Conservation (phyloP, 768 basidiomycete species). For the Chiua virens region DNA sequence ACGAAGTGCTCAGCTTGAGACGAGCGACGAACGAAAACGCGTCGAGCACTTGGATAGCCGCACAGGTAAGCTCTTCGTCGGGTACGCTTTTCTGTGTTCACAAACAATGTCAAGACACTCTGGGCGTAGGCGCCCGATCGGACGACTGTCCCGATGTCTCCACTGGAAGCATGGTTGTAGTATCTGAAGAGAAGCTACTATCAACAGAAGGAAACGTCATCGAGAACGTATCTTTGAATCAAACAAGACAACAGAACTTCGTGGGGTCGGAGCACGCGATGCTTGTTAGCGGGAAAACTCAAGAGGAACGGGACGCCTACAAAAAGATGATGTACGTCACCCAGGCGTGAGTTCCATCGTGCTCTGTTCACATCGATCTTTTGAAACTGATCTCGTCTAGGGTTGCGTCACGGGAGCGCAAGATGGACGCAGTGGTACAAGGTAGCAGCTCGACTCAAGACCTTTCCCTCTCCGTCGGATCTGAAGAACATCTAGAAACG, state of each 20-base stretch:
- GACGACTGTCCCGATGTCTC: neutral
- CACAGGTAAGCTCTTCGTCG: neutral
- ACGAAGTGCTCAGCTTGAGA: neutral
- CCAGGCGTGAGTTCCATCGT: no score
- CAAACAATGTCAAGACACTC: neutral
- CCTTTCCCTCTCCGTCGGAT: neutral
- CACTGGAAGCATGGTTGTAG: neutral
- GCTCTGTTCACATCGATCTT: no score
- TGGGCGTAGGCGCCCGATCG: neutral
- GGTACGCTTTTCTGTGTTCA: neutral
- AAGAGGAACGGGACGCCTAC: neutral
- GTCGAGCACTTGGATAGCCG: neutral
- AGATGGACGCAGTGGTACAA: neutral
- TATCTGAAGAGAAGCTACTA: neutral
- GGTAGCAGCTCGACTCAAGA: neutral
- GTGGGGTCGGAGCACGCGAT: no score
- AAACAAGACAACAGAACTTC: neutral
- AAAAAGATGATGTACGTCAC: neutral
- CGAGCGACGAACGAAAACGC: neutral
- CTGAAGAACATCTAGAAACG: neutral
- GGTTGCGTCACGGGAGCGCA: neutral
- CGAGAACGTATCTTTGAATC: neutral
- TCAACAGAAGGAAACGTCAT: neutral
- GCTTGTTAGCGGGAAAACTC: neutral
- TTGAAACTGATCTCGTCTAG: neutral